Evolutionary conservation across 768 basidiomycete genomes (phyloP), one percentile per base, ranked within the genome.

Genomic region (Boletellus emodensis): DNA sequence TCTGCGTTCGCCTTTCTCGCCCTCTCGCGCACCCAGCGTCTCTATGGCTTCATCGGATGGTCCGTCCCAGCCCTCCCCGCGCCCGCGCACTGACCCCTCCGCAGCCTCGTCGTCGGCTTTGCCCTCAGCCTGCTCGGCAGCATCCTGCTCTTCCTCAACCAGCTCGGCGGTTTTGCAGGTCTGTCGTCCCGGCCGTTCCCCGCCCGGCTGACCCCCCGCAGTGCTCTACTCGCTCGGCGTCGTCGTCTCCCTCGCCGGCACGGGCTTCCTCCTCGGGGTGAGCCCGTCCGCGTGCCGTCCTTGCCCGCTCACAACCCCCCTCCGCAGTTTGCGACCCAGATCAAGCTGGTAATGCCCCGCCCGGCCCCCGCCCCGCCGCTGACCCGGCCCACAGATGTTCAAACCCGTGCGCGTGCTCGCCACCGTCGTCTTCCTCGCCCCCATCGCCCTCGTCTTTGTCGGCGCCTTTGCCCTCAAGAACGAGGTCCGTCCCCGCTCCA

Each of bases 21-120:
- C 3, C 73, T 95, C 47, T 87, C 91, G 34, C 77, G 84, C 57
- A 90, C 79, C 15, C 85, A 91, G 58, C 71, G 93, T 44, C 69
- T 96, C 53, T 94, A 93, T 69, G 93, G 94, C 11, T 95, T 96
- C 62, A 68, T 77, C 46, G 87, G 77, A 43, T 94, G 93, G 93
- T 86, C 64, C 67, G 84, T 66, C 13, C 9, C 18, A 20, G 13
- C 17, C 12, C 24, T 34, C 17, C 20, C 32, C 2, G n/a, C 11
- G 0, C 22, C 4, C 30, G 0, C 42, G 2, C 28, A 32, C 48
- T 57, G 28, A 41, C 15, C n/a, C 20, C 20, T 13, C 20, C 30
- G 40, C 61, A 94, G 93, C 65, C 74, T 87, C 44, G 73, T 75
- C 33, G 68, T 83, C 36, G 94, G 94, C 6, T 88, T 95, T 59